Percentiles rank a stretch among this genome's conserved stretches.
phyloP scores from a whole-genome alignment of 2,329 filamentous ascomycete species.

The Mollisia scopiformis region DNA sequence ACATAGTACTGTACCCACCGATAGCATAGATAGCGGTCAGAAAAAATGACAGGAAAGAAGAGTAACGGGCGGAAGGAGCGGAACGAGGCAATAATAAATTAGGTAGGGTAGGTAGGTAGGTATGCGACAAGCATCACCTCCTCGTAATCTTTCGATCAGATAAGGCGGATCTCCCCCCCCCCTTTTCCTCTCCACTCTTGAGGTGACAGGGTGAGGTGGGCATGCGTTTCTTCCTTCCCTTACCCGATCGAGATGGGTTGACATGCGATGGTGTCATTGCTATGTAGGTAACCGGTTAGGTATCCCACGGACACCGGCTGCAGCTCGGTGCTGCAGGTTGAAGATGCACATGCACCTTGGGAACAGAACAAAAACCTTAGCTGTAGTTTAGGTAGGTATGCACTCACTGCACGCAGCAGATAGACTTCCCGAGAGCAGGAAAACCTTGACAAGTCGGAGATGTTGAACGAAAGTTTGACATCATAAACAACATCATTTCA shows the following conservation, averaged over 20 bases:
- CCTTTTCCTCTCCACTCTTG: background rate
- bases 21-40: background rate
- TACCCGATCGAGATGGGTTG: background rate
- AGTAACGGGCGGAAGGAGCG: background rate
- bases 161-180: constrained; percentile 24
- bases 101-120: no score
- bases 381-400: no score
- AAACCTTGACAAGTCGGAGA: no score
- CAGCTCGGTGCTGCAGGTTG: no score
- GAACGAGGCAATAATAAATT: no score
- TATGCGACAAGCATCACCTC: no score
- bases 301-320: no score
- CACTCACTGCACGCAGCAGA: background rate
- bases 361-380: no score
- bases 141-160: constrained; percentile 32
- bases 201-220: background rate
- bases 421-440: background rate
- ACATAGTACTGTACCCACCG: background rate
- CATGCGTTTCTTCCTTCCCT: background rate
- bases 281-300: no score
- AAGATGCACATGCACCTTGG: no score
- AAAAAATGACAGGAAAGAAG: background rate
- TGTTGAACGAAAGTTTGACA: background rate
- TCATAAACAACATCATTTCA: background rate
- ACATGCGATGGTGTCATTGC: background rate